Percentiles rank a stretch among this genome's conserved stretches.
Evolutionary conservation across 805 yeast species (phyloP).

Genomic region (Candida rishiriensis): DNA sequence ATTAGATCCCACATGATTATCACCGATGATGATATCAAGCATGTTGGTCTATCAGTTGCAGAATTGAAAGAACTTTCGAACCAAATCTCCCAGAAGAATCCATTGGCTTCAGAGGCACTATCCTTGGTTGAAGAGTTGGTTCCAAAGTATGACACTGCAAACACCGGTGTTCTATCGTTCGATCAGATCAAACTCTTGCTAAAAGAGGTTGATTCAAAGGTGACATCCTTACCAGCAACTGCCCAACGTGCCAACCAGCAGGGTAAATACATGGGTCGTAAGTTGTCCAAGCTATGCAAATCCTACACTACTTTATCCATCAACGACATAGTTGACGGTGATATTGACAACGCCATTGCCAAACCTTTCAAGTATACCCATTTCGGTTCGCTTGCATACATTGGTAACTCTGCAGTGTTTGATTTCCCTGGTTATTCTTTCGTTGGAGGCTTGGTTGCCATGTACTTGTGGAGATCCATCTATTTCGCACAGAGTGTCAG

Average conservation of each 20-base stretch:
- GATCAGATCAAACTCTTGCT: slow-evolving; percentile 47
- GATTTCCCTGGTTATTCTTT: slow-evolving; percentile 57
- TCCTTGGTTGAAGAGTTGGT: slow-evolving; percentile 45
- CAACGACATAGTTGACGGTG: slow-evolving; percentile 46
- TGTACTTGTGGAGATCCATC: slow-evolving; percentile 70
- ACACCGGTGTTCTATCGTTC: slow-evolving; percentile 47
- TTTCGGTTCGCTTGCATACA: slow-evolving; percentile 63
- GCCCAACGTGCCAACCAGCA: slow-evolving; percentile 74
- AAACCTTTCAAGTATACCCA: slow-evolving; percentile 61
- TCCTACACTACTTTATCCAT: slow-evolving; percentile 38
- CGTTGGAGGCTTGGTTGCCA: slow-evolving; percentile 64
- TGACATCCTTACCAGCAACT: slow-evolving; percentile 67
- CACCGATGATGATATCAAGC: slow-evolving; percentile 49
- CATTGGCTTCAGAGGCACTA: slow-evolving; percentile 55
- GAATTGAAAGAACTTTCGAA: slow-evolving; percentile 47
- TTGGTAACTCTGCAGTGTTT: slow-evolving; percentile 68
- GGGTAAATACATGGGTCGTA: slow-evolving; percentile 60
- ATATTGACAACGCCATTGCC: slow-evolving; percentile 49
- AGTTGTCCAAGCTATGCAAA: slow-evolving; percentile 49
- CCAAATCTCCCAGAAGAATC: slow-evolving; percentile 47
- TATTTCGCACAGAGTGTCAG: slow-evolving; percentile 67
- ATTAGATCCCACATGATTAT: slow-evolving; percentile 29
- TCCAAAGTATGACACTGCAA: slow-evolving; percentile 45
- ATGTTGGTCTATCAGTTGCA: slow-evolving; percentile 40
- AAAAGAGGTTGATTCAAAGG: slow-evolving; percentile 54